Base-by-base conservation (phyloP, 2,329 filamentous ascomycete species). In the Talaromyces funiculosus region DNA sequence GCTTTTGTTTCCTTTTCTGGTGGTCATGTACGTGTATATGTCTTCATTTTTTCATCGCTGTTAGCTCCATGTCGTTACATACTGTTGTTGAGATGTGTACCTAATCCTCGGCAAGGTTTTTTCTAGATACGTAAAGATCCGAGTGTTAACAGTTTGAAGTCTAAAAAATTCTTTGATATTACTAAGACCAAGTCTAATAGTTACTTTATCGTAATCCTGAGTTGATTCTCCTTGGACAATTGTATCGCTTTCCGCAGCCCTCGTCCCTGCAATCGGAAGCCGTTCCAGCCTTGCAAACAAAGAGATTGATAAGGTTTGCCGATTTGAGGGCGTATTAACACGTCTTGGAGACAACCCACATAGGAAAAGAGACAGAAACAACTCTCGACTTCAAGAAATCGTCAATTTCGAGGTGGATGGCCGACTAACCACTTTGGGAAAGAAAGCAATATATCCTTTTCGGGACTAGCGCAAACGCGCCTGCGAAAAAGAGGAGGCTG, bases 181-280 rank as follows among this genome's bases (percentile, higher is more conserved):
- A n/a, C n/a, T n/a, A n/a, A 16, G 35, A 37, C 35, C 14, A 37
- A 47, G 24, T 29, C 26, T 56, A 56, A 31, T 56, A 56, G n/a
- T n/a, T n/a, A n/a, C 26, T 56, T 45, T 20, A 67, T 70, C 6
- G 64, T 72, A 3, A 74, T 76, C 16, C 78, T 82, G 3, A 67
- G 69, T 72, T 18, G 80, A 82, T 67, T 61, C 31, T 61, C 62
- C 51, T 59, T 47, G 22, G n/a, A 65, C 57, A 49, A 67, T 67
- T 26, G 64, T 64, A 33, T 65, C 62, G 43, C 64, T 60, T 26
- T 60, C 65, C 12, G 54, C 51, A 37, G 59, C 58, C 10, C 26
- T 33, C 9, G 26, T 49, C 26, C 16, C 29, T 51, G 47, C 47
- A 51, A 29, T 35, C 29, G n/a, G 29, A 51, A 4, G 45, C 20